Percentiles rank a stretch among this genome's conserved stretches.
Conservation (phyloP, 2,329 filamentous ascomycete genomes). For the Curvularia sp. region DNA sequence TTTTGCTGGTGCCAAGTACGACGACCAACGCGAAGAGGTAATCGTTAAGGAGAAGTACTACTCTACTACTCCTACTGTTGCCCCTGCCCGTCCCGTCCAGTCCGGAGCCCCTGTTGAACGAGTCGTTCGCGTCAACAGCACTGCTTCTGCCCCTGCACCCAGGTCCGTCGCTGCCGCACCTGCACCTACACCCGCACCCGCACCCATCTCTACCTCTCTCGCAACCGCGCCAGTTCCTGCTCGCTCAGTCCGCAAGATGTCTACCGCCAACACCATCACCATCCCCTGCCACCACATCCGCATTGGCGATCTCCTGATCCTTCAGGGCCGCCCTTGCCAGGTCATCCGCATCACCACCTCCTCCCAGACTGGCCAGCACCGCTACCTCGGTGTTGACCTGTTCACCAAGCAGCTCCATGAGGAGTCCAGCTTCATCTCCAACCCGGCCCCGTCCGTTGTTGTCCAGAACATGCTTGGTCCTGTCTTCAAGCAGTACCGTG, state of each 20-base stretch:
- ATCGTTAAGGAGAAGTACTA: slow-evolving; percentile 57
- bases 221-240: slow-evolving; percentile 20
- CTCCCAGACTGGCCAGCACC: slow-evolving; percentile 97
- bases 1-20: slow-evolving; percentile 44
- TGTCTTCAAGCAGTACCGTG: slow-evolving; percentile 99
- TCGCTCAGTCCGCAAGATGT: slow-evolving; percentile 47
- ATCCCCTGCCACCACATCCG: slow-evolving; percentile 99
- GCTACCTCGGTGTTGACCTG: slow-evolving; percentile 98
- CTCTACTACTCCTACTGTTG: slow-evolving; percentile 40
- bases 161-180: no score
- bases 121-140: slow-evolving; percentile 38
- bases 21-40: slow-evolving; percentile 55
- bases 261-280: slow-evolving; percentile 86
- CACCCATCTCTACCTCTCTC: slow-evolving; percentile 66
- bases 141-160: slow-evolving; percentile 12
- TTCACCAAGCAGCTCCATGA: slow-evolving; percentile 99
- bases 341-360: slow-evolving; percentile 99
- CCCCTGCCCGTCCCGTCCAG: slow-evolving; percentile 46
- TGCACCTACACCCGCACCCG: slow-evolving; percentile 86
- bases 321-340: slow-evolving; percentile 98
- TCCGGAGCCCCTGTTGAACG: slow-evolving; percentile 48
- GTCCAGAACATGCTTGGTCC: slow-evolving; percentile 99
- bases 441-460: slow-evolving; percentile 93
- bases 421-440: slow-evolving; percentile 97
- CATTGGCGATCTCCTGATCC: slow-evolving; percentile 97